A percentile compares a stretch with the other conserved stretches of the same genome.
Conservation (phyloP, 2,329 filamentous ascomycete genomes). For the Nigrograna mackinnonii region DNA sequence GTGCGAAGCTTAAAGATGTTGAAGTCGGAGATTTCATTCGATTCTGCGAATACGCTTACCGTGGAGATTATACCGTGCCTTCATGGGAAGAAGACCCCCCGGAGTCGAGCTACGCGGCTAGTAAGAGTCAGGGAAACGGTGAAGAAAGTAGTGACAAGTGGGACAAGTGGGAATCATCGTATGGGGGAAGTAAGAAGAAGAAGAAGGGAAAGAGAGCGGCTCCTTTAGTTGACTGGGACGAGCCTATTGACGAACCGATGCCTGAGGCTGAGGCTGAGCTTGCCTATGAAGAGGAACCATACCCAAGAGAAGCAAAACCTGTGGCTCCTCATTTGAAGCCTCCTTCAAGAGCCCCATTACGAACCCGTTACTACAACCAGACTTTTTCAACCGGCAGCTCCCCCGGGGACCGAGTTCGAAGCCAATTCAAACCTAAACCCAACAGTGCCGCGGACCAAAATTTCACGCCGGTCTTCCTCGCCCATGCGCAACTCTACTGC, state of each 20-base stretch:
- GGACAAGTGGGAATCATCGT: background rate
- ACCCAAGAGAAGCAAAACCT: background rate
- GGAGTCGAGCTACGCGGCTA: background rate
- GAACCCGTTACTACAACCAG: slow-evolving; percentile 16
- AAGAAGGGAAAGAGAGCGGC: slow-evolving; percentile 8
- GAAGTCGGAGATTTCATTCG: slow-evolving; percentile 23
- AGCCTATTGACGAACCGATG: background rate
- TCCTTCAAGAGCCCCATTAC: slow-evolving; percentile 15
- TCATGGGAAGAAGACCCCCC: slow-evolving; percentile 9
- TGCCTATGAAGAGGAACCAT: too few species aligned
- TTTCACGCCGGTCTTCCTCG: slow-evolving; percentile 28
- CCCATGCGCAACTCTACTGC: slow-evolving; percentile 31
- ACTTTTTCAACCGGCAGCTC: slow-evolving; percentile 11
- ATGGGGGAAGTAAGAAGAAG: slow-evolving; percentile 5
- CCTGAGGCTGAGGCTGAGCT: too few species aligned
- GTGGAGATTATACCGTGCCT: slow-evolving; percentile 22
- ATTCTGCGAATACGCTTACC: slow-evolving; percentile 26
- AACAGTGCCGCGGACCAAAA: slow-evolving; percentile 18
- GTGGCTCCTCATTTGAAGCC: slow-evolving; percentile 6
- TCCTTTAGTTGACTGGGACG: too few species aligned
- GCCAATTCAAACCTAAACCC: slow-evolving; percentile 15
- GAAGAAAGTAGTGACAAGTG: background rate
- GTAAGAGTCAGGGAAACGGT: background rate
- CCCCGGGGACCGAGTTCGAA: slow-evolving; percentile 14
- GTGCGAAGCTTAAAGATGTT: slow-evolving; percentile 12